These are phyloP conservation scores for Pythium folliculosum DNA, from an alignment of 352 stramenopile species.

Conservation along the genomic window DNA sequence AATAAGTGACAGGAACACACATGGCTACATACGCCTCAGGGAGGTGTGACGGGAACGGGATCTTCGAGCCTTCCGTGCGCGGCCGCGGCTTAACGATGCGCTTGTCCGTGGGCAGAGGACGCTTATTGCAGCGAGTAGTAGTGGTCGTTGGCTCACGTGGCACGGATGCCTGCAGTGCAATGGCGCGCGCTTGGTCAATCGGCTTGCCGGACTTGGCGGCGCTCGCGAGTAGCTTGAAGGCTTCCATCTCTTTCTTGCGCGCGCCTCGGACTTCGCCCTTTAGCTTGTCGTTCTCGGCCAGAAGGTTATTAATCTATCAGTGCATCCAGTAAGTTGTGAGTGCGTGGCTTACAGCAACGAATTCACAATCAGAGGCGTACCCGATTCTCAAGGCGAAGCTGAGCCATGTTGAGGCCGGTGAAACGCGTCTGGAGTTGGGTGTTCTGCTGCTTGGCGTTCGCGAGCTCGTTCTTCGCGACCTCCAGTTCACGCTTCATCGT, in stretches of 20 bases:
- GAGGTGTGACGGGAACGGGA: slow-evolving; percentile 22
- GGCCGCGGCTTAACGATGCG: slow-evolving; percentile 21
- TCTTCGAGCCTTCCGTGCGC: slow-evolving; percentile 30
- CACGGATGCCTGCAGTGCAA: slow-evolving; percentile 14
- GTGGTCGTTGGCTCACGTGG: not conserved
- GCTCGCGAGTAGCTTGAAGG: slow-evolving; percentile 40
- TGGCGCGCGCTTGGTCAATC: slow-evolving; percentile 9
- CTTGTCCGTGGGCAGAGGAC: slow-evolving; percentile 3
- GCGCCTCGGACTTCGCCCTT: slow-evolving; percentile 33
- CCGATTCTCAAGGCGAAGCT: slow-evolving; percentile 50
- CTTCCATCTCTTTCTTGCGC: slow-evolving; percentile 51
- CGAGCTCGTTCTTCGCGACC: slow-evolving; percentile 28
- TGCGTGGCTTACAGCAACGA: not conserved
- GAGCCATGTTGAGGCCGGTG: slow-evolving; percentile 36
- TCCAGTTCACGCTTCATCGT: slow-evolving; percentile 40
- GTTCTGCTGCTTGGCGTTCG: slow-evolving; percentile 36
- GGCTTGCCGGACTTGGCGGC: slow-evolving; percentile 30
- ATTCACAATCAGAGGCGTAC: slow-evolving; percentile 21
- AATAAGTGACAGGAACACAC: slow-evolving; percentile 28
- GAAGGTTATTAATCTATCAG: slow-evolving; percentile 52
- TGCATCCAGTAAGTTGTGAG: slow-evolving; percentile 1
- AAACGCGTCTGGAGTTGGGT: slow-evolving; percentile 34
- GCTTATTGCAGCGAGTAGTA: slow-evolving; percentile 6
- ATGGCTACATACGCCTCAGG: slow-evolving; percentile 22
- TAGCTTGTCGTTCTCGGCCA: slow-evolving; percentile 43